These are phyloP conservation scores for Ceratobasidium sp. DNA, from an alignment of 1,284 basidiomycete genomes.

Conservation along the genomic window DNA sequence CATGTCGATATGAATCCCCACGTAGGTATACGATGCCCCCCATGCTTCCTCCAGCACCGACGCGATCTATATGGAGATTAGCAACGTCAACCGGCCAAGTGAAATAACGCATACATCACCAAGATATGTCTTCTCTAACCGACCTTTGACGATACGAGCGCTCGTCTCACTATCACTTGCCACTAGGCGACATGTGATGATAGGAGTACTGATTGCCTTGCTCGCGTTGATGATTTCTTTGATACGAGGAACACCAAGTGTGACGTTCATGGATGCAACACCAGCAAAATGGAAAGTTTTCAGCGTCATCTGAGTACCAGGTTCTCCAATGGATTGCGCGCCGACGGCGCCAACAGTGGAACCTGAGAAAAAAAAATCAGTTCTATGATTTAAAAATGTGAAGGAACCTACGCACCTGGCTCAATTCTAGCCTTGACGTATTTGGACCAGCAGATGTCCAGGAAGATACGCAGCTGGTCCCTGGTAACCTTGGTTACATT, in stretches of 20 bases:
- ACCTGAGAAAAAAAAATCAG: conserved; percentile 61
- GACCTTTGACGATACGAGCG: conserved; percentile 97
- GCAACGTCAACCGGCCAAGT: background rate
- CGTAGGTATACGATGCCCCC: conserved; percentile 92
- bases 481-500: conserved; percentile 94
- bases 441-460: conserved; percentile 90
- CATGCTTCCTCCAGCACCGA: conserved; percentile 96
- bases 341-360: conserved; percentile 99
- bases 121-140: conserved; percentile 94
- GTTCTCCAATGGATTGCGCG: conserved; percentile 99
- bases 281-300: conserved; percentile 99
- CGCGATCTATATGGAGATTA: conserved; percentile 72
- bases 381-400: background rate
- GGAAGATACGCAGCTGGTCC: conserved; percentile 82
- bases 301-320: conserved; percentile 99
- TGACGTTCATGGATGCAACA: conserved; percentile 99
- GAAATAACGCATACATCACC: conserved; percentile 81
- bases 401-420: conserved; percentile 71
- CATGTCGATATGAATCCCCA: conserved; percentile 93
- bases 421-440: conserved; percentile 96
- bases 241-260: conserved; percentile 98
- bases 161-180: conserved; percentile 87
- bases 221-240: conserved; percentile 99
- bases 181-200: conserved; percentile 96
- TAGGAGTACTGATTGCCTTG: conserved; percentile 96